Evolutionary conservation across 2,329 filamentous ascomycete genomes (phyloP), one percentile per base, ranked within the genome.

Genomic region (Colletotrichum acutatum): DNA sequence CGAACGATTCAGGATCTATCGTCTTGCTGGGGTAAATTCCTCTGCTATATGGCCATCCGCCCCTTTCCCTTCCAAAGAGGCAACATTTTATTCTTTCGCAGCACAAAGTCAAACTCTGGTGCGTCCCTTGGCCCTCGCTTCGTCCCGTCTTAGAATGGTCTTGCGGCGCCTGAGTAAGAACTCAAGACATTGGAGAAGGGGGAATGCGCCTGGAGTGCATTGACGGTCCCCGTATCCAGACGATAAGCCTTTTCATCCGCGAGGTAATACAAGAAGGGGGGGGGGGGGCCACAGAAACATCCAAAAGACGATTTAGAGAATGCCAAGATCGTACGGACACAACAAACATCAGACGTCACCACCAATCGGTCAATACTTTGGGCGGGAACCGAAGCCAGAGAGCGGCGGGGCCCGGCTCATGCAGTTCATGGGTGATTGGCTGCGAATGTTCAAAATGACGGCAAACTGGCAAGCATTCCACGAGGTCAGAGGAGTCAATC

Each of bases 401-500:
- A 30, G 54, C 19, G 68, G 63, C 46, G 60, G 56, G 32, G n/a
- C 34, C 22, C n/a, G 22, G 63, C n/a, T 58, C 49, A 34, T 46
- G 26, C 26, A 26, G 28, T 24, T 26, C 46, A 26, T 57, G 24
- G 22, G 34, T 28, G 24, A 62, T 49, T 57, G 24, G 26, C 52
- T 34, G n/a, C 30, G 28, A 42, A 42, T 54, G 26, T 42, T 24
- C 65, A 59, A 69, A 64, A 54, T 72, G 59, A 58, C 30, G 22
- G 66, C 59, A 64, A 49, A 60, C 24, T 69, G 37, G n/a, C 53
- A 54, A 52, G 66, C 69, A 69, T 59, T 72, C 69, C 66, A 72
- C n/a, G 42, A 69, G 37, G 37, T 42, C 37, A 19, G 37, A 42
- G 69, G 66, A 59, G 19, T 14, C 53, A 64, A 59, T 53, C 53